phyloP scores from a whole-genome alignment of 768 basidiomycete genomes.

The Naganishia vaughanmartiniae region DNA sequence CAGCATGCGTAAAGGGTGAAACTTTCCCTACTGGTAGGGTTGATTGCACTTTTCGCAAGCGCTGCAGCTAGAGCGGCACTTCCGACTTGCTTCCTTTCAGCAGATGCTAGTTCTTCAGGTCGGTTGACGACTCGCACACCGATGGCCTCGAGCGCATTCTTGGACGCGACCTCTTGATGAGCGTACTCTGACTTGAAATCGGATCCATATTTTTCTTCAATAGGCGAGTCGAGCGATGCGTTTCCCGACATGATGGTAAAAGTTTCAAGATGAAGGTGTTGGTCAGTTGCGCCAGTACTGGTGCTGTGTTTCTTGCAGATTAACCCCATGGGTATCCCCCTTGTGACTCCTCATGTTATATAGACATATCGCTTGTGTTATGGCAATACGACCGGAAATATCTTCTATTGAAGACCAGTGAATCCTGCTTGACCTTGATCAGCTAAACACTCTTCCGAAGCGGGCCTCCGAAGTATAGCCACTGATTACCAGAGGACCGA shows the following conservation, averaged over 20 bases:
- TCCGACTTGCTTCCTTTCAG: background rate
- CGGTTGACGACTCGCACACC: background rate
- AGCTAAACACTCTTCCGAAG: too few species aligned
- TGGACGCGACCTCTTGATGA: constrained; percentile 2
- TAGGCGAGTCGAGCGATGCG: constrained; percentile 7
- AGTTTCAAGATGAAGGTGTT: background rate
- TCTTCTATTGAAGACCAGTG: too few species aligned
- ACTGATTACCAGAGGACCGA: too few species aligned
- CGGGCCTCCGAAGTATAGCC: too few species aligned
- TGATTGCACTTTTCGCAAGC: background rate
- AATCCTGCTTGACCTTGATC: too few species aligned
- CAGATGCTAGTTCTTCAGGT: constrained; percentile 10
- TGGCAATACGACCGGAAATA: too few species aligned
- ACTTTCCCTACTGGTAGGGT: constrained; percentile 6
- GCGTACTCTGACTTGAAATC: constrained; percentile 19
- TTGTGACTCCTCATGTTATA: too few species aligned
- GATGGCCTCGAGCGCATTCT: constrained; percentile 2
- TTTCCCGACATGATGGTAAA: background rate
- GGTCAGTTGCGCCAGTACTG: background rate
- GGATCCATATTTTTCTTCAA: constrained; percentile 10
- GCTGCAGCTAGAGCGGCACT: constrained; percentile 20
- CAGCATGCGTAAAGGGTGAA: constrained; percentile 22
- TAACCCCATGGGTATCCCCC: too few species aligned
- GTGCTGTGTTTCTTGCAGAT: background rate
- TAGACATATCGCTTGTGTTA: too few species aligned